Conservation (phyloP, 208 protist species). For the Trypanosoma rangeli region DNA sequence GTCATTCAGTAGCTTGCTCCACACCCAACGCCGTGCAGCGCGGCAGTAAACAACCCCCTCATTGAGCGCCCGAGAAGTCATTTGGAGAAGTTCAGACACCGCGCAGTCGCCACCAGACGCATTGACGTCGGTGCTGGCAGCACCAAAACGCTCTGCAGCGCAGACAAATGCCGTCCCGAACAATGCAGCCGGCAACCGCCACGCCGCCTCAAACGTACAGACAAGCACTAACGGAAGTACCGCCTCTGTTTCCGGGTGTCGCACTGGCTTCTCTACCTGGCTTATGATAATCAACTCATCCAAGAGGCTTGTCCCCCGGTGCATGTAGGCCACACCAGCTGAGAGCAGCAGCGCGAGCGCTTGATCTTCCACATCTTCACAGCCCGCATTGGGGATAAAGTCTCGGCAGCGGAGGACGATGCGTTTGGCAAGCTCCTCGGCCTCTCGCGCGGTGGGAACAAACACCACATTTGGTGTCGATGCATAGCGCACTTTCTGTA, state of each 20-base stretch:
- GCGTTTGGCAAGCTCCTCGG: conserved; percentile 65
- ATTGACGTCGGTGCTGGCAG: background rate
- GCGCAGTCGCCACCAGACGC: conserved; percentile 46
- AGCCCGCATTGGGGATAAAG: conserved; percentile 41
- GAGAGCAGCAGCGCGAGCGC: conserved; percentile 56
- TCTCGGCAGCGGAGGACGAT: conserved; percentile 73
- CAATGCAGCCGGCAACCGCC: conserved; percentile 72
- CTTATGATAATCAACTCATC: conserved; percentile 67
- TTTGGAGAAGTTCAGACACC: conserved; percentile 68
- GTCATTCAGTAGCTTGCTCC: conserved; percentile 69
- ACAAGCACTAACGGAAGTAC: conserved; percentile 70
- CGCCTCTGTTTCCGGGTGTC: conserved; percentile 48
- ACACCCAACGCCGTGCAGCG: conserved; percentile 67
- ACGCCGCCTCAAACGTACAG: conserved; percentile 75
- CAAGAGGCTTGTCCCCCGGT: conserved; percentile 55
- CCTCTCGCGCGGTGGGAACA: conserved; percentile 61
- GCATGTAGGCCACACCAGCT: conserved; percentile 78
- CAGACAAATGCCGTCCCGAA: conserved; percentile 75
- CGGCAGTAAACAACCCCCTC: conserved; percentile 71
- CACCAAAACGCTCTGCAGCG: conserved; percentile 52
- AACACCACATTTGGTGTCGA: conserved; percentile 63
- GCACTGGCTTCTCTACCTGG: conserved; percentile 47
- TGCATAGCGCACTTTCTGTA: conserved; percentile 60
- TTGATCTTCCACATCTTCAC: conserved; percentile 45
- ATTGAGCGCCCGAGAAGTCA: conserved; percentile 71